A percentile compares a stretch with the other conserved stretches of the same genome.
Conservation (phyloP, 352 stramenopile genomes). For the Phytophthora europaea region DNA sequence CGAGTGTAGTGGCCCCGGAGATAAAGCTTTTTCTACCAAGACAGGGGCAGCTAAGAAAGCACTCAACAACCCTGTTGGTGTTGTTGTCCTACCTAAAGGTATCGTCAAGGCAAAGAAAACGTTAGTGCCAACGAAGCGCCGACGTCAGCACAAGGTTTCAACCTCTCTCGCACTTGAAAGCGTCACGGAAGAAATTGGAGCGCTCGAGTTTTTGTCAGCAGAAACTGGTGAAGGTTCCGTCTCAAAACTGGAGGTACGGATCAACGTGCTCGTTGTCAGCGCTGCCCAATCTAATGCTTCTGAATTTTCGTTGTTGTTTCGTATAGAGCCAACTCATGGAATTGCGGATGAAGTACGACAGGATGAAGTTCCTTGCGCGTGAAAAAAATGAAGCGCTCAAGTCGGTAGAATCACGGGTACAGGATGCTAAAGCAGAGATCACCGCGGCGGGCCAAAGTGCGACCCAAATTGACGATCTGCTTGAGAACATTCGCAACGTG, state of each 20-base stretch:
- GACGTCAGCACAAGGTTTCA: conserved; percentile 16
- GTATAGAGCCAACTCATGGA: conserved; percentile 65
- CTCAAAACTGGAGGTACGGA: conserved; percentile 64
- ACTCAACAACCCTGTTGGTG: conserved; percentile 5
- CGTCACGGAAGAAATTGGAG: conserved; percentile 51
- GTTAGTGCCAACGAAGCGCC: conserved; percentile 20
- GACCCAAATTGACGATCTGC: conserved; percentile 65
- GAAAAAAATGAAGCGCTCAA: conserved; percentile 62
- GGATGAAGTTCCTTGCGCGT: conserved; percentile 72
- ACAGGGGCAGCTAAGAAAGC: conserved; percentile 27
- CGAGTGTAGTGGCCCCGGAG: conserved; percentile 1
- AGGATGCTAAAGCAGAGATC: conserved; percentile 60
- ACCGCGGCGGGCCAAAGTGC: conserved; percentile 58
- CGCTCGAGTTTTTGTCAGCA: conserved; percentile 74
- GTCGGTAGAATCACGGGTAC: conserved; percentile 67
- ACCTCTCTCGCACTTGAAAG: conserved; percentile 23
- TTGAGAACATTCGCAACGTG: conserved; percentile 70
- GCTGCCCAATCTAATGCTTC: conserved; percentile 30
- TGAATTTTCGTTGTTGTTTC: conserved; percentile 29
- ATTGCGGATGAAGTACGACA: conserved; percentile 79
- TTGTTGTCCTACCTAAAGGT: conserved; percentile 33
- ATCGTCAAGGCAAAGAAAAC: conserved; percentile 30
- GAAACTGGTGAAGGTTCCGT: conserved; percentile 68
- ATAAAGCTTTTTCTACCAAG: conserved; percentile 14
- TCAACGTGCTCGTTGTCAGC: background rate